Base-by-base conservation (phyloP, 192 early-diverging fungal genomes). In the Mortierella antarctica region DNA sequence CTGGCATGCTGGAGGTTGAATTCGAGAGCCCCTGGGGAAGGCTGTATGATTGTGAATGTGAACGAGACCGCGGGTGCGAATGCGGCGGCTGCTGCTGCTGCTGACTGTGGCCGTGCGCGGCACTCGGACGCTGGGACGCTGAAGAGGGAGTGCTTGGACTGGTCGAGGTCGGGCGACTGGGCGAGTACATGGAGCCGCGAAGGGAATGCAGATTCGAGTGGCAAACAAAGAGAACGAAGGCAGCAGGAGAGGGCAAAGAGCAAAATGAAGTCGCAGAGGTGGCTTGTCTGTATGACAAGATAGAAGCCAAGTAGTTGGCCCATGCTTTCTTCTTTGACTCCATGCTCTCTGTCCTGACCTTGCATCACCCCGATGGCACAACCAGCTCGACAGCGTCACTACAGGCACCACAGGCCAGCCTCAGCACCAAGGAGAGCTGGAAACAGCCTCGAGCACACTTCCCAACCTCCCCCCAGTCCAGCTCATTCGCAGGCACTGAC, bases 141-240 rank as follows among this genome's bases (percentile, higher is more conserved):
- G 65, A 67, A n/a, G 67, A 71, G 21, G 60, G 70, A 49, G 77
- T 80, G 58, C 53, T 67, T 50, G 77, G 77, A 55, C 77, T 80
- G 40, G 69, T 52, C 6, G 77, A 80, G 13, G 77, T 80, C 7
- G 77, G 77, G 39, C 60, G 77, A 67, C 70, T 80, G 6, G 77
- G 77, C 12, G 77, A 80, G 61, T 72, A 72, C 77, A 80, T 80
- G 46, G 39, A 63, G 23, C 52, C 39, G 58, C 55, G 51, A 42
- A 41, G 47, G 20, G 23, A 47, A 49, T 17, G 21, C 15, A 57
- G 7, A 21, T 39, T 11, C 4, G 52, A 17, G 10, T 57, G 66
- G 55, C n/a, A 9, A 57, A 20, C 20, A 57, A 10, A 57, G 1
- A 20, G 20, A 10, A 15, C 14, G 14, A 15, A 51, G 31, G 31